These are phyloP conservation scores for Penicillium angulare DNA, from an alignment of 495 filamentous ascomycete species.

Conservation along the genomic window DNA sequence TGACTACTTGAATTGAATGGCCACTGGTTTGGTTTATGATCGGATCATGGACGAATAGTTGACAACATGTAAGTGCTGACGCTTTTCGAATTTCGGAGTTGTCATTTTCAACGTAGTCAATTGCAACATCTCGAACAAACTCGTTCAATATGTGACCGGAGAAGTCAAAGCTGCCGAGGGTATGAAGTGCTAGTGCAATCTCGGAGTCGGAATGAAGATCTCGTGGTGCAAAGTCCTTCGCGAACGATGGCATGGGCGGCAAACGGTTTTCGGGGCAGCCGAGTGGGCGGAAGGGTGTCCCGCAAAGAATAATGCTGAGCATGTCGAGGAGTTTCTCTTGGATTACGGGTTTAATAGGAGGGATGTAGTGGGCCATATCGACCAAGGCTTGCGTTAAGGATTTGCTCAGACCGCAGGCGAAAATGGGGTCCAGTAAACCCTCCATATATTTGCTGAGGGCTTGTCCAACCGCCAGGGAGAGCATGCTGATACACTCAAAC, in stretches of 20 bases:
- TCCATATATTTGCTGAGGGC: slow-evolving; percentile 98
- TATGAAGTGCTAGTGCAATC: slow-evolving; percentile 87
- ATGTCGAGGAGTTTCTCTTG: slow-evolving; percentile 93
- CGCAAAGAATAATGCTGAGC: slow-evolving; percentile 89
- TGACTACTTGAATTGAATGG: slow-evolving; percentile 93
- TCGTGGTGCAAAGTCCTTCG: slow-evolving; percentile 77
- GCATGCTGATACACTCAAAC: slow-evolving; percentile 96
- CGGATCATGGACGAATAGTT: slow-evolving; percentile 92
- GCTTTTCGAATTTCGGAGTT: slow-evolving; percentile 92
- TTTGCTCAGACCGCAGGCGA: slow-evolving; percentile 89
- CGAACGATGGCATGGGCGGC: slow-evolving; percentile 68
- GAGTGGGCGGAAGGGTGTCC: slow-evolving; percentile 84
- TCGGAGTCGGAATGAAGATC: slow-evolving; percentile 73
- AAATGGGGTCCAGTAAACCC: slow-evolving; percentile 90
- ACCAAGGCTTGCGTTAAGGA: slow-evolving; percentile 92
- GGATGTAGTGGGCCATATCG: slow-evolving; percentile 98
- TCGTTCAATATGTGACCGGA: slow-evolving; percentile 92
- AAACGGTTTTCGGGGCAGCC: slow-evolving; percentile 77
- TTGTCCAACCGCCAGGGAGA: slow-evolving; percentile 92
- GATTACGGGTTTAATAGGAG: slow-evolving; percentile 85
- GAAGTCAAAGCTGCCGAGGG: slow-evolving; percentile 95
- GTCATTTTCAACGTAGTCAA: slow-evolving; percentile 95
- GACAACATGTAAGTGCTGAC: slow-evolving; percentile 94
- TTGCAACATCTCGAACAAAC: slow-evolving; percentile 96
- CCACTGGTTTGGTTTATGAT: slow-evolving; percentile 97